A percentile compares a stretch with the other conserved stretches of the same genome.
These are phyloP conservation scores for Nowakowskiella sp. DNA, from an alignment of 192 early-diverging fungal genomes.

Conservation along the genomic window DNA sequence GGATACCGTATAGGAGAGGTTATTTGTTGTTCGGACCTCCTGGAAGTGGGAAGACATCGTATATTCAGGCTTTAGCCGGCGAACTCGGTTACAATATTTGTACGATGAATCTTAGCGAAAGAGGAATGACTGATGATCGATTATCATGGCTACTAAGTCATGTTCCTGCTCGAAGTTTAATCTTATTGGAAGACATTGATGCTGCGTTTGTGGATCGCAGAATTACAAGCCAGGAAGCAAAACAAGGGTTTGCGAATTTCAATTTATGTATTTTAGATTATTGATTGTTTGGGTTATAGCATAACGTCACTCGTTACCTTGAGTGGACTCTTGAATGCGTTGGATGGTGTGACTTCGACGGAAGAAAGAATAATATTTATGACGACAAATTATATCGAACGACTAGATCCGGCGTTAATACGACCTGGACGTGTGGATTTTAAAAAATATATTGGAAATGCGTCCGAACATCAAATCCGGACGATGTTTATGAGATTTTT, in stretches of 20 bases:
- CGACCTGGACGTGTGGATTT: slow-evolving; percentile 65
- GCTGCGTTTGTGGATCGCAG: slow-evolving; percentile 67
- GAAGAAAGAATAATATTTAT: slow-evolving; percentile 86
- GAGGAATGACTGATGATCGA: slow-evolving; percentile 76
- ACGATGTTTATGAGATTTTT: too few species aligned
- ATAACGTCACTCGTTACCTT: neutral
- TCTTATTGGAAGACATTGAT: slow-evolving; percentile 77
- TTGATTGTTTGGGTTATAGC: neutral
- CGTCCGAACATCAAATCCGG: neutral
- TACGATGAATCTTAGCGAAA: slow-evolving; percentile 73
- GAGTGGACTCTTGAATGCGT: slow-evolving; percentile 66
- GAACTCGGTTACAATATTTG: slow-evolving; percentile 84
- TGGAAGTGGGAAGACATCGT: slow-evolving; percentile 86
- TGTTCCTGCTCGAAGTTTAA: slow-evolving; percentile 73
- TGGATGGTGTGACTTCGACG: slow-evolving; percentile 80
- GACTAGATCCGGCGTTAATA: slow-evolving; percentile 19
- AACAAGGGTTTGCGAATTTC: neutral
- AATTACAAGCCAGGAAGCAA: slow-evolving; percentile 51
- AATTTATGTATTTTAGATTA: neutral
- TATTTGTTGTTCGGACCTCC: slow-evolving; percentile 84
- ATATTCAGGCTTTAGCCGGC: slow-evolving; percentile 80
- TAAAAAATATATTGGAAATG: slow-evolving; percentile 15
- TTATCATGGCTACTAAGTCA: slow-evolving; percentile 46
- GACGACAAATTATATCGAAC: slow-evolving; percentile 64
- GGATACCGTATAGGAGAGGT: slow-evolving; percentile 60